Evolutionary conservation across 768 basidiomycete genomes (phyloP).

Genomic region (Pisolithus orientalis): DNA sequence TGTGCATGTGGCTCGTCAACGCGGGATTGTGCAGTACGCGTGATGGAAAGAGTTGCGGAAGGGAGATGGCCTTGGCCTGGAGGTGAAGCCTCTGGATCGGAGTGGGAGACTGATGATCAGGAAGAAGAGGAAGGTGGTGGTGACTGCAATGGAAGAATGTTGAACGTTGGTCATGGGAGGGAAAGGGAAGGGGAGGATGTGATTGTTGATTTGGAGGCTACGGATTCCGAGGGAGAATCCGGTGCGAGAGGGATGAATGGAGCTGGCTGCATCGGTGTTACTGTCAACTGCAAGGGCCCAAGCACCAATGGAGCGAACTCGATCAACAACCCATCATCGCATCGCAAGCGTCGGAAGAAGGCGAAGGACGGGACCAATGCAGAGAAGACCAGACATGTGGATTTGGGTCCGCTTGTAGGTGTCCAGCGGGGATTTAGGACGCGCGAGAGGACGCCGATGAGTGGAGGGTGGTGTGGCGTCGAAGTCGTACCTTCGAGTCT

Average conservation of each 20-base stretch:
- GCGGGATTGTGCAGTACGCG: constrained; percentile 54
- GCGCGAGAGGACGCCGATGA: constrained; percentile 46
- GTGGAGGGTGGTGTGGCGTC: constrained; percentile 59
- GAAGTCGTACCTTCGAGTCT: constrained; percentile 42
- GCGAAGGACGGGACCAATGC: neutral
- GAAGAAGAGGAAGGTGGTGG: too few species aligned
- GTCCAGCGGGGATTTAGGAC: constrained; percentile 56
- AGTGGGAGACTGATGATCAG: neutral
- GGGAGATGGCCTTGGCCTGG: constrained; percentile 26
- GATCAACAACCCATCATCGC: too few species aligned
- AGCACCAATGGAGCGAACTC: too few species aligned
- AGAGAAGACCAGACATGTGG: constrained; percentile 14
- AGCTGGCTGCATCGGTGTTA: too few species aligned
- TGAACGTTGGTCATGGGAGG: neutral
- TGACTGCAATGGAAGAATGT: neutral
- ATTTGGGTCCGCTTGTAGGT: constrained; percentile 64
- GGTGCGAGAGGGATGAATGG: neutral
- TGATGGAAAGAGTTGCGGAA: constrained; percentile 64
- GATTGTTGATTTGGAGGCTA: neutral
- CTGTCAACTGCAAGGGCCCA: too few species aligned
- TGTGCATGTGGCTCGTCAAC: constrained; percentile 66
- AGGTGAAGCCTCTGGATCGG: constrained; percentile 4
- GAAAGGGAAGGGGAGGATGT: neutral
- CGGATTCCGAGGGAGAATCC: neutral
- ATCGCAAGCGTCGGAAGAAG: neutral